These are phyloP conservation scores for Candida michaelii DNA, from an alignment of 805 yeast genomes.

Conservation along the genomic window DNA sequence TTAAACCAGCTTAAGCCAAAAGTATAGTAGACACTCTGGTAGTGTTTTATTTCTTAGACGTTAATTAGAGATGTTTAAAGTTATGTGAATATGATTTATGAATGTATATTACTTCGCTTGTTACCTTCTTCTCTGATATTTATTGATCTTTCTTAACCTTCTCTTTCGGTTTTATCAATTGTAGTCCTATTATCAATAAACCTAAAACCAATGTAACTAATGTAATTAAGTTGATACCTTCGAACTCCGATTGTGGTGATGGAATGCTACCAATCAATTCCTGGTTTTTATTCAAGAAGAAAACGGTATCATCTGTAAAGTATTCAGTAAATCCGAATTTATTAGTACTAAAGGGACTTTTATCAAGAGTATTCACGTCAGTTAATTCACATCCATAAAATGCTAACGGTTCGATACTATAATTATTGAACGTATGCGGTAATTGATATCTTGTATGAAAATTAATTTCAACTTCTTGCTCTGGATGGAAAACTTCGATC, in stretches of 20 bases:
- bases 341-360: conserved; percentile 38
- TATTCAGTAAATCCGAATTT: conserved; percentile 33
- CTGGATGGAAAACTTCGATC: not conserved
- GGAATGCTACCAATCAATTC: conserved; percentile 9
- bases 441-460: conserved; percentile 42
- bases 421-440: conserved; percentile 20
- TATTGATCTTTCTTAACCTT: conserved; percentile 6
- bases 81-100: conserved; percentile 3
- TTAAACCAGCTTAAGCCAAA: not conserved
- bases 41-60: too few relatives aligned
- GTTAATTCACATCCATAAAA: conserved; percentile 39
- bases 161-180: conserved; percentile 8
- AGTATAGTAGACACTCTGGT: too few relatives aligned
- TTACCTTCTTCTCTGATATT: not conserved
- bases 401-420: conserved; percentile 15
- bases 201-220: conserved; percentile 12
- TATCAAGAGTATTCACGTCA: conserved; percentile 22
- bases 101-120: conserved; percentile 1
- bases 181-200: conserved; percentile 13
- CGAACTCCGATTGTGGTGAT: conserved; percentile 14
- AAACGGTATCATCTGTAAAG: conserved; percentile 42
- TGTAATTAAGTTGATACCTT: conserved; percentile 13
- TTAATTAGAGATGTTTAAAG: not conserved
- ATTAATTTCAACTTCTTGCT: conserved; percentile 24
- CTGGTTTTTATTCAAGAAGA: conserved; percentile 23